Evolutionary conservation across 2,329 filamentous ascomycete genomes (phyloP).

Genomic region (Talaromyces amestolkiae): DNA sequence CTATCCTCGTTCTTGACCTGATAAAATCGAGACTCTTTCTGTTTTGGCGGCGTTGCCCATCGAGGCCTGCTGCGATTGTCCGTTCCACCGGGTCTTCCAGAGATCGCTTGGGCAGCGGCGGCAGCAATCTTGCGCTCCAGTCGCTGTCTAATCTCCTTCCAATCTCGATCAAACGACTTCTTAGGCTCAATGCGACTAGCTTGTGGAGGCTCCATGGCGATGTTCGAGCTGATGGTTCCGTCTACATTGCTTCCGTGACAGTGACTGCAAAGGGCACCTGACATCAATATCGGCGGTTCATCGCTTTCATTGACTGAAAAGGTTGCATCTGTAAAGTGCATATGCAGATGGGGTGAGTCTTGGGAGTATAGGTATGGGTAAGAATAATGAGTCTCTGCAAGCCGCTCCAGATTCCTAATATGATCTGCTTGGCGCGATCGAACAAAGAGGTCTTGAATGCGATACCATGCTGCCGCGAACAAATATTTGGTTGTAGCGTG

Average conservation of each 20-base stretch:
- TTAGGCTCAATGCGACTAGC: slow-evolving; percentile 9
- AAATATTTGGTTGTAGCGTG: not conserved
- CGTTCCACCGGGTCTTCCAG: slow-evolving; percentile 15
- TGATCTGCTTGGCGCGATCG: not conserved
- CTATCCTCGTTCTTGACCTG: slow-evolving; percentile 33
- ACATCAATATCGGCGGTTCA: not conserved
- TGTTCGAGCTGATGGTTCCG: not conserved
- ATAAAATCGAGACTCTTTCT: slow-evolving; percentile 14
- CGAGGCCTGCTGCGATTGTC: slow-evolving; percentile 15
- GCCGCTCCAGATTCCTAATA: not conserved
- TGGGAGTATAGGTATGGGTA: slow-evolving; percentile 4
- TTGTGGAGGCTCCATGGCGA: slow-evolving; percentile 12
- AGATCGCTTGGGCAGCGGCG: slow-evolving; percentile 18
- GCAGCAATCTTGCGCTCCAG: slow-evolving; percentile 19
- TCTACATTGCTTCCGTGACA: slow-evolving; percentile 13
- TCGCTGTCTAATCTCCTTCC: slow-evolving; percentile 20
- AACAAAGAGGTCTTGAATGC: not conserved
- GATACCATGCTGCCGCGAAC: slow-evolving; percentile 2
- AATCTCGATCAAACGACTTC: slow-evolving; percentile 18
- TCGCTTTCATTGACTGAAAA: not conserved
- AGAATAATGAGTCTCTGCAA: not conserved
- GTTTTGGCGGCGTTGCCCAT: slow-evolving; percentile 15
- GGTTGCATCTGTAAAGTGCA: not conserved
- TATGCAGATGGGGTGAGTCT: not conserved
- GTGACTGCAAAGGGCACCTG: slow-evolving; percentile 11